Conservation (phyloP, 2,329 filamentous ascomycete genomes). For the Exophiala alcalophila region DNA sequence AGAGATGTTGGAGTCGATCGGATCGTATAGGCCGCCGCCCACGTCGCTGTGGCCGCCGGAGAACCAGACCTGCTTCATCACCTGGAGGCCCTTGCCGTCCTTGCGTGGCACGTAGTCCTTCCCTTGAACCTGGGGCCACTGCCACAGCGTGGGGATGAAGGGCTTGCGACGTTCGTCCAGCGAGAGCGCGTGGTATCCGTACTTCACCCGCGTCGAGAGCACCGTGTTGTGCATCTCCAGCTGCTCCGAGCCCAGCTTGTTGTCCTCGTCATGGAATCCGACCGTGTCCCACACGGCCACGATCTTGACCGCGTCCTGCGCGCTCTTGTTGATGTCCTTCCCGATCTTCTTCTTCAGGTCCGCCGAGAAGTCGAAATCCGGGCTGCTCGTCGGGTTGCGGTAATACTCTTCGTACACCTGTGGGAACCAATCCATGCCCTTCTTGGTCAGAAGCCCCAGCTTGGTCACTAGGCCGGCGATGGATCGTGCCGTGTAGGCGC, state of each 20-base stretch:
- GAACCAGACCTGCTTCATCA: constrained; percentile 49
- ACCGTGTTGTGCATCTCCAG: constrained; percentile 33
- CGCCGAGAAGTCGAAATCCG: constrained; percentile 20
- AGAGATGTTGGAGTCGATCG: constrained; percentile 48
- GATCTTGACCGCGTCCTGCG: constrained; percentile 37
- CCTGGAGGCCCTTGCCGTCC: constrained; percentile 26
- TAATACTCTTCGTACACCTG: constrained; percentile 33
- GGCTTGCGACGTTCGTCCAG: constrained; percentile 42
- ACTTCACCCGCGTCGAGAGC: constrained; percentile 34
- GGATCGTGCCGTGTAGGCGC: constrained; percentile 47
- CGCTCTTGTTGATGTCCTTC: constrained; percentile 34
- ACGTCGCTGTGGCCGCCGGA: constrained; percentile 47
- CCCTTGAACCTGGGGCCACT: constrained; percentile 36
- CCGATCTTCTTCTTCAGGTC: constrained; percentile 17
- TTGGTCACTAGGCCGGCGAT: constrained; percentile 46
- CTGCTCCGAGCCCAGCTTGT: constrained; percentile 31
- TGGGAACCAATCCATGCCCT: constrained; percentile 31
- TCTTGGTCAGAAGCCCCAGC: constrained; percentile 41
- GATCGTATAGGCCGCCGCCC: constrained; percentile 45
- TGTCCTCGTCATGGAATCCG: constrained; percentile 30
- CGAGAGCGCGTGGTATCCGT: constrained; percentile 41
- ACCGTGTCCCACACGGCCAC: constrained; percentile 36
- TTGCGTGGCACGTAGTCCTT: constrained; percentile 38
- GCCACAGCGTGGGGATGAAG: constrained; percentile 54
- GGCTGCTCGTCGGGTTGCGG: constrained; percentile 9